Percentiles rank a stretch among this genome's conserved stretches.
These are phyloP conservation scores for Puccinia polysora DNA, from an alignment of 1,284 basidiomycete species.

Conservation along the genomic window DNA sequence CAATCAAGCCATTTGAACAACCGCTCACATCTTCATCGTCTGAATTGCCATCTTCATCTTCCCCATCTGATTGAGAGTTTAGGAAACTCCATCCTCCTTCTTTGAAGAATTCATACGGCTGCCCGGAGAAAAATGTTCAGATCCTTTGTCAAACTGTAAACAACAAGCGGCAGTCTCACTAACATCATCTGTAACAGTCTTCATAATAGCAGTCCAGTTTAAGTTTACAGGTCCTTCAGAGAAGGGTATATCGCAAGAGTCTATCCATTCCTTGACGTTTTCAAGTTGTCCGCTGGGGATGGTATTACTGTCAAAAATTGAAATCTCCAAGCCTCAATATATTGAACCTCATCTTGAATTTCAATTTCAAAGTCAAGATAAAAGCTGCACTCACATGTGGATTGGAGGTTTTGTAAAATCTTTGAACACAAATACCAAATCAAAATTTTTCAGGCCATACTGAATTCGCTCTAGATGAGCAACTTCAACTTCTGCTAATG, in stretches of 20 bases:
- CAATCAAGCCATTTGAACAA: not conserved
- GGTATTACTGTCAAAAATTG: constrained; percentile 61
- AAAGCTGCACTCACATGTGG: constrained; percentile 60
- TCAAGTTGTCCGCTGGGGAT: constrained; percentile 86
- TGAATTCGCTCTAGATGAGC: constrained; percentile 96
- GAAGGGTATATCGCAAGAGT: constrained; percentile 95
- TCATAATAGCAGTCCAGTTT: constrained; percentile 98
- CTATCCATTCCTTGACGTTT: constrained; percentile 96
- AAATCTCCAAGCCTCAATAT: not conserved
- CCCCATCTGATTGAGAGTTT: constrained; percentile 33
- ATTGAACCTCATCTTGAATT: not conserved
- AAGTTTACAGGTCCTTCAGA: constrained; percentile 95
- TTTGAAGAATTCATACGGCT: constrained; percentile 88
- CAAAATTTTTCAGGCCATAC: constrained; percentile 93
- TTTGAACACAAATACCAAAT: constrained; percentile 91
- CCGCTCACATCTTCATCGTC: constrained; percentile 36
- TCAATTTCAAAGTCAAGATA: not conserved
- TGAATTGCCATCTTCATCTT: constrained; percentile 15
- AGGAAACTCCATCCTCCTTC: constrained; percentile 94
- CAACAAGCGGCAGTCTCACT: not conserved
- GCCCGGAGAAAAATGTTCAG: not conserved
- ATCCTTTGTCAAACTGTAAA: not conserved
- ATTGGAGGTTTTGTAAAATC: constrained; percentile 88
- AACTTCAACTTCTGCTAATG: constrained; percentile 88
- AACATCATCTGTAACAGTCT: constrained; percentile 73